These are phyloP conservation scores for Stephania yunnanensis DNA, from an alignment of 164 flowering plant genomes.

Conservation along the genomic window DNA sequence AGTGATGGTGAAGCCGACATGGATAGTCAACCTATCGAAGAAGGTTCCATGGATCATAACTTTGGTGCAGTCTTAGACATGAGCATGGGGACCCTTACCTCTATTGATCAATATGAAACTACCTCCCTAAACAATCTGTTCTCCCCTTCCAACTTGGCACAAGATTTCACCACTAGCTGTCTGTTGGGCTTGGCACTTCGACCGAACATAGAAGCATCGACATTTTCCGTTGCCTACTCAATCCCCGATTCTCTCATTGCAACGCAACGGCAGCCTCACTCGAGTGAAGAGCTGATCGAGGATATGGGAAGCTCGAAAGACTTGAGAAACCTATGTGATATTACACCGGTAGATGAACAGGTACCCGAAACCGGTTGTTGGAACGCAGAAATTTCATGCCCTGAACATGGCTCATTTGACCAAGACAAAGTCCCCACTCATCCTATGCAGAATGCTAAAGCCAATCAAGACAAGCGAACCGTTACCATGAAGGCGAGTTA, in stretches of 20 bases:
- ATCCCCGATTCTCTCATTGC: constrained; percentile 31
- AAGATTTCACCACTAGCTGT: constrained; percentile 12
- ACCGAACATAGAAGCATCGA: constrained; percentile 20
- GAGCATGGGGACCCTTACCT: constrained; percentile 62
- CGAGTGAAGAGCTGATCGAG: constrained; percentile 56
- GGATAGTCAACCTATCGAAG: constrained; percentile 18
- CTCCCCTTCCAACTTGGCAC: constrained; percentile 25
- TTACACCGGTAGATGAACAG: constrained; percentile 45
- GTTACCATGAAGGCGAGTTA: constrained; percentile 73
- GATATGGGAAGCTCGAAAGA: constrained; percentile 89
- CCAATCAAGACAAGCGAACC: constrained; percentile 40
- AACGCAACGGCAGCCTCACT: constrained; percentile 28
- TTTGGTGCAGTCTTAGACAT: constrained; percentile 55
- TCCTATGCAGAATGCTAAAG: constrained; percentile 20
- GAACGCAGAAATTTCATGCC: constrained; percentile 18
- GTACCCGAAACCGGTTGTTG: constrained; percentile 40
- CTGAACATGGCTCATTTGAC: constrained; percentile 20
- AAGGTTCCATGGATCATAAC: constrained; percentile 21
- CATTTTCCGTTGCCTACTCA: constrained; percentile 29
- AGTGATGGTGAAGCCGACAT: constrained; percentile 22
- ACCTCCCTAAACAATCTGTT: constrained; percentile 25
- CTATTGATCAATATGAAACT: constrained; percentile 43
- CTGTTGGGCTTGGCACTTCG: constrained; percentile 27
- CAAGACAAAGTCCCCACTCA: constrained; percentile 19
- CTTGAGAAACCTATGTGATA: constrained; percentile 55